phyloP scores from a whole-genome alignment of 768 basidiomycete genomes.

The Psilocybe tampanensis region DNA sequence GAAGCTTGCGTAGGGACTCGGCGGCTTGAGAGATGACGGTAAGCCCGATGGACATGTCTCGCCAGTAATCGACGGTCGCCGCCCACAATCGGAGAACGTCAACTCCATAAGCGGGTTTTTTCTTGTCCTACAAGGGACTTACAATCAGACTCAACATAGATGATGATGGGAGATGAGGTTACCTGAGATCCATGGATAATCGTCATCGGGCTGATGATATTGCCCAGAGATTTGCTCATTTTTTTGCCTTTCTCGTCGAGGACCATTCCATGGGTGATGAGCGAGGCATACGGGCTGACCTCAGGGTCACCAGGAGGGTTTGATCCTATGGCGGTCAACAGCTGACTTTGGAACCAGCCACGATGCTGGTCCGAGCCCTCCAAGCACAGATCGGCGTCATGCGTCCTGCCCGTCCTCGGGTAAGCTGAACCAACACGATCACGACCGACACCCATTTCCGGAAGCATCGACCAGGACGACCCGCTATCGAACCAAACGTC shows the following conservation, averaged over 20 bases:
- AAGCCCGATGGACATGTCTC: conserved; percentile 85
- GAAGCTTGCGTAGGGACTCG: conserved; percentile 79
- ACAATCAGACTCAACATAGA: background rate
- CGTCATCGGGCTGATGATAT: conserved; percentile 83
- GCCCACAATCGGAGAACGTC: conserved; percentile 91
- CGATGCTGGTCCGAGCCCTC: conserved; percentile 98
- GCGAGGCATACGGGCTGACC: conserved; percentile 62
- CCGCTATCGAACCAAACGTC: conserved; percentile 99
- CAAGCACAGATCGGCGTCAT: conserved; percentile 82
- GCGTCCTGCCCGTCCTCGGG: conserved; percentile 25
- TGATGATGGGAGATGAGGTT: background rate
- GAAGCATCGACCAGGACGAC: conserved; percentile 86
- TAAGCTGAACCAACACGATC: conserved; percentile 15
- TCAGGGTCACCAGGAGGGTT: conserved; percentile 33
- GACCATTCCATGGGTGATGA: conserved; percentile 98
- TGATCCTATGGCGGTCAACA: conserved; percentile 78
- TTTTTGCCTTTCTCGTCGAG: conserved; percentile 88
- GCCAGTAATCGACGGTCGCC: conserved; percentile 87
- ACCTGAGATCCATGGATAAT: conserved; percentile 82
- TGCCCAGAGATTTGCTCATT: conserved; percentile 98
- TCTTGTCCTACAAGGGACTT: conserved; percentile 57
- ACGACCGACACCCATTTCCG: conserved; percentile 37
- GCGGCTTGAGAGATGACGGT: conserved; percentile 73
- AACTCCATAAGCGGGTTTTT: conserved; percentile 79
- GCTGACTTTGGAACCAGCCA: conserved; percentile 97